Conservation (phyloP, 2,329 filamentous ascomycete species). For the Microsporum ferrugineum region DNA sequence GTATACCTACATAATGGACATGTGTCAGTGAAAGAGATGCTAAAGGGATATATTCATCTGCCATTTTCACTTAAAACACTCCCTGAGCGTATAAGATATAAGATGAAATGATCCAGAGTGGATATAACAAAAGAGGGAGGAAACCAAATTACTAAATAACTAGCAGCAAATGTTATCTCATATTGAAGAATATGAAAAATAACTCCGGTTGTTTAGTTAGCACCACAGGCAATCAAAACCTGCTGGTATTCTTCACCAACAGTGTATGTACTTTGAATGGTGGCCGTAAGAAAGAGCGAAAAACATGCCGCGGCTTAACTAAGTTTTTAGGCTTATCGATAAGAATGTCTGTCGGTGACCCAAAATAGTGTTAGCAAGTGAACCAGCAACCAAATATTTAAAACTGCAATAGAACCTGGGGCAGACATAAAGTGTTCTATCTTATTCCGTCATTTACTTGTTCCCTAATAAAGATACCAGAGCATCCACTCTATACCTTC, state of each 20-base stretch:
- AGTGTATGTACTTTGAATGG: neutral
- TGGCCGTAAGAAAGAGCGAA: neutral
- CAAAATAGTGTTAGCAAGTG: neutral
- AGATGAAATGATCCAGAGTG: neutral
- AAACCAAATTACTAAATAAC: neutral
- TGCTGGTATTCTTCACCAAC: neutral
- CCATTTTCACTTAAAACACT: neutral
- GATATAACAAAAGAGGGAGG: neutral
- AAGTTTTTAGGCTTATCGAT: neutral
- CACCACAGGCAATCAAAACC: neutral
- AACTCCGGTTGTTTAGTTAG: neutral
- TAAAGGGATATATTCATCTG: constrained; percentile 31
- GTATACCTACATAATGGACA: constrained; percentile 73
- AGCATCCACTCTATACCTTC: neutral
- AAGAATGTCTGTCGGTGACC: neutral
- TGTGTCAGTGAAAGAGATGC: constrained; percentile 90
- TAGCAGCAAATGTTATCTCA: neutral
- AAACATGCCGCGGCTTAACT: neutral
- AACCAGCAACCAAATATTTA: neutral
- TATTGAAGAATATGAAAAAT: neutral
- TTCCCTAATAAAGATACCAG: neutral
- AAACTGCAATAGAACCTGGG: neutral
- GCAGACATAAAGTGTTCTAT: neutral
- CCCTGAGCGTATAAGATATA: neutral
- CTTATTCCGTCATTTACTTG: neutral